These are phyloP conservation scores for Phyllosticta citriasiana DNA, from an alignment of 2,329 filamentous ascomycete genomes.

Conservation along the genomic window DNA sequence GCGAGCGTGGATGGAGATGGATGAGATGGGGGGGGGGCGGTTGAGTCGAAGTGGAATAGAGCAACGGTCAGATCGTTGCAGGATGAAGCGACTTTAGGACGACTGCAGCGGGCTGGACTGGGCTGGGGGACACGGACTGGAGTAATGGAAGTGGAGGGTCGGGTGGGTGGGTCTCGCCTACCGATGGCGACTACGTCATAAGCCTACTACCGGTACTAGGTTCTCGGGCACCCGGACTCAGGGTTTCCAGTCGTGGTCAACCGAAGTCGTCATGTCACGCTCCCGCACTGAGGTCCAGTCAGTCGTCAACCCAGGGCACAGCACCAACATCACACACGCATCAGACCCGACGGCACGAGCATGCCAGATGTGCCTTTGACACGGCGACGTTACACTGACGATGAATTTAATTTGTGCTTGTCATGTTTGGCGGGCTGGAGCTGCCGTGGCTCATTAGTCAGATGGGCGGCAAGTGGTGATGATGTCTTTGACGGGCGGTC, in stretches of 20 bases:
- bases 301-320: not conserved
- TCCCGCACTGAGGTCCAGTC: no score
- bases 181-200: not conserved
- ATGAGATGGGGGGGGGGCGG: not conserved
- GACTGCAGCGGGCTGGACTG: not conserved
- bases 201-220: not conserved
- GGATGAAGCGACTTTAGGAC: not conserved
- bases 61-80: not conserved
- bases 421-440: no score
- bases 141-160: not conserved
- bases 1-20: not conserved
- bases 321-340: not conserved
- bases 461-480: not conserved
- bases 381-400: no score
- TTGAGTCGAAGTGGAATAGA: not conserved
- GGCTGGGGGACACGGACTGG: not conserved
- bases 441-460: not conserved
- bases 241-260: not conserved
- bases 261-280: not conserved
- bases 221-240: not conserved
- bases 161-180: not conserved
- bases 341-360: no score
- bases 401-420: no score
- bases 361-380: no score
- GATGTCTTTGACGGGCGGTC: not conserved